Evolutionary conservation across 139 green algal genomes (phyloP).

Genomic region (Tetraselmis striata): DNA sequence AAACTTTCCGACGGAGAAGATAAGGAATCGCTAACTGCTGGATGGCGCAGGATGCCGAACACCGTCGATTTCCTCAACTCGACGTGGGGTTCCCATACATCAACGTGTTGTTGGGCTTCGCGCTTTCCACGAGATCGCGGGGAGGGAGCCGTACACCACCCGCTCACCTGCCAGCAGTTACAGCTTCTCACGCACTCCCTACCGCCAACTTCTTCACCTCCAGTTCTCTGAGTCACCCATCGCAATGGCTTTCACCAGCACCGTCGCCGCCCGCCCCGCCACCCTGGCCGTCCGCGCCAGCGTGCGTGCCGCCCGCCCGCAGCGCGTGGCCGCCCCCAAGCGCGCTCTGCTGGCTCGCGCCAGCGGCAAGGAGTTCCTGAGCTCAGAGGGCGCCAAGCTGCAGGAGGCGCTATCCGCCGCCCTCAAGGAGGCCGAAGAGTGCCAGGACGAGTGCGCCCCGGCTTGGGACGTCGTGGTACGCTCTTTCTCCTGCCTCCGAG

Average conservation of each 20-base stretch:
- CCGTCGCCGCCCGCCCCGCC: neutral
- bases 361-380: neutral
- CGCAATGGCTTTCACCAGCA: neutral
- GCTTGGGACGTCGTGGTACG: constrained; percentile 7
- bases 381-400: neutral
- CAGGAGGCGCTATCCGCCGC: neutral
- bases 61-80: no score
- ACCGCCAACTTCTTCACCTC: no score
- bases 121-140: no score
- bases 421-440: constrained; percentile 8
- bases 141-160: no score
- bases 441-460: constrained; percentile 5
- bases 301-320: neutral
- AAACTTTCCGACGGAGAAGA: no score
- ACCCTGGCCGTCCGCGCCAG: neutral
- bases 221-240: no score
- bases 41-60: no score
- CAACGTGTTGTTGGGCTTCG: no score
- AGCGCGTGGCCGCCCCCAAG: neutral
- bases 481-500: no score
- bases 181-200: neutral
- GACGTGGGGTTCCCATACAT: no score
- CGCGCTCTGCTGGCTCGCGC: neutral
- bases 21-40: no score
- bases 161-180: neutral